Base-by-base conservation (phyloP, 768 basidiomycete species). In the Mycena rosella region DNA sequence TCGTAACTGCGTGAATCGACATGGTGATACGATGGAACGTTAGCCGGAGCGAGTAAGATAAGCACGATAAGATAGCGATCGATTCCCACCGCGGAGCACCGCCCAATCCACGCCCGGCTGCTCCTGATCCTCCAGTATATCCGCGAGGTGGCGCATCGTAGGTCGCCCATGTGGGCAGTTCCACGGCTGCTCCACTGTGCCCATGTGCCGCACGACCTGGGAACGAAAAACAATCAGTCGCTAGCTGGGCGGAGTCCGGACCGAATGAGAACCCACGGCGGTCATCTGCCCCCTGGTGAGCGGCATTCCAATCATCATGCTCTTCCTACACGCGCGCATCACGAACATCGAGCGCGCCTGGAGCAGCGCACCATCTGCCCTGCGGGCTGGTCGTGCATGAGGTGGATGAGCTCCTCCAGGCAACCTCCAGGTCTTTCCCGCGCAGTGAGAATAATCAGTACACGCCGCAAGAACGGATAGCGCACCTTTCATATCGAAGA, bases 291-390 rank as follows among this genome's bases (percentile, higher is more conserved):
- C 78, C 65, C 79, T 83, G 40, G 86, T 95, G 67, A 99, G 83
- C 14, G 96, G 84, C 82, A 88, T 94, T 4, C 98, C 96, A 48
- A 98, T 85, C 98, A 99, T 99, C 45, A 98, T 90, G 78, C 96
- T 98, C 82, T 94, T 96, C 69, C 97, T 79, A 78, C 98, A 99
- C 0, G 98, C 98, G 38, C 96, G 88, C 87, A 91, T 94, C 0
- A 98, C 98, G 75, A 99, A 98, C 96, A 99, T 98, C 6, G 90
- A 85, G 18, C 96, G 87, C 18, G 94, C 95, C 78, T 99, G 18
- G 92, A 92, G 75, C 96, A 98, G 24, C 98, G 86, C 0, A 98
- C 94, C 87, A 95, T 93, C 73, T 91, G 88, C 2, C 94, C 93
- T 0, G 84, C 78, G 0, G 95, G 91, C 11, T 86, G 84, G 73